Percentiles rank a stretch among this genome's conserved stretches.
These are phyloP conservation scores for Euphorbia lathyris DNA, from an alignment of 345 rosid species.

Conservation along the genomic window DNA sequence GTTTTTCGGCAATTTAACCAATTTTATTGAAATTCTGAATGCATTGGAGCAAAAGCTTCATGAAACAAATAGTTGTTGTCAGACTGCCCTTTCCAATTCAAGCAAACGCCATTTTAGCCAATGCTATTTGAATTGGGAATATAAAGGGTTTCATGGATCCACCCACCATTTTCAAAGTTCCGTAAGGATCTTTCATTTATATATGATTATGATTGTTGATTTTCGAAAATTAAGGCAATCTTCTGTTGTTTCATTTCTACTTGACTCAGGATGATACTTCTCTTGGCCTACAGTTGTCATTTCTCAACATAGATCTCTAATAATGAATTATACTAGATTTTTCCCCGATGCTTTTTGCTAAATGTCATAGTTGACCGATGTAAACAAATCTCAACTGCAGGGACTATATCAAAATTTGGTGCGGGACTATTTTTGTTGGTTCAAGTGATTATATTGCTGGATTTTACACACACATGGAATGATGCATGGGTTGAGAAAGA, in stretches of 20 bases:
- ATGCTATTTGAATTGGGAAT: background rate
- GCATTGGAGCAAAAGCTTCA: background rate
- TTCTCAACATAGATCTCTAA: slow-evolving; percentile 1
- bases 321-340: background rate
- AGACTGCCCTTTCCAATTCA: background rate
- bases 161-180: background rate
- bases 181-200: background rate
- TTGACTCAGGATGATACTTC: background rate
- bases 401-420: slow-evolving; percentile 77
- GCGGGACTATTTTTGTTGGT: slow-evolving; percentile 94
- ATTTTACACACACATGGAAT: slow-evolving; percentile 87
- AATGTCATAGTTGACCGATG: slow-evolving; percentile 2
- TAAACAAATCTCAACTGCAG: slow-evolving; percentile 42
- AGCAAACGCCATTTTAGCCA: no score
- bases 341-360: slow-evolving; percentile 2
- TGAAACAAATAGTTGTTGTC: background rate
- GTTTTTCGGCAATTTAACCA: background rate
- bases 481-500: slow-evolving; percentile 99
- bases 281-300: background rate
- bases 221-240: background rate
- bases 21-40: background rate
- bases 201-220: slow-evolving; percentile 3
- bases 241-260: slow-evolving; percentile 2
- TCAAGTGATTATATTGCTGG: slow-evolving; percentile 83
- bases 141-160: background rate